Evolutionary conservation across 805 yeast species (phyloP).

Genomic region (Starmerella bombi): DNA sequence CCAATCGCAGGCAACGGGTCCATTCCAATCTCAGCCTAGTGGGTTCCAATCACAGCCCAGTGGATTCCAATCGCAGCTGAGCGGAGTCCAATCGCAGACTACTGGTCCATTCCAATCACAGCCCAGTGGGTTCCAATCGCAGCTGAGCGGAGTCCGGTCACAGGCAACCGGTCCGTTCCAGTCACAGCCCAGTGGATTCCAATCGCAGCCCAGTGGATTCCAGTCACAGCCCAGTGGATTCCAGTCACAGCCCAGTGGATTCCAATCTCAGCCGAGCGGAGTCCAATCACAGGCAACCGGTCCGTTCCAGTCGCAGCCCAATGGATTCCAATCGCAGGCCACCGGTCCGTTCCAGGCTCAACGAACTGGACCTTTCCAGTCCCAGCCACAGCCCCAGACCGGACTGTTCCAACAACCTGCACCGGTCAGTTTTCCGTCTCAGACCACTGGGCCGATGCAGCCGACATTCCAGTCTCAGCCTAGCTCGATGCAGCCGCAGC

Average conservation of each 20-base stretch:
- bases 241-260: slow-evolving; percentile 21
- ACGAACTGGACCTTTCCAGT: slow-evolving; percentile 15
- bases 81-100: slow-evolving; percentile 22
- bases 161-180: slow-evolving; percentile 16
- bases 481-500: slow-evolving; percentile 11
- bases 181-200: slow-evolving; percentile 5
- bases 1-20: slow-evolving; percentile 13
- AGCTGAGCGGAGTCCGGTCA: slow-evolving; percentile 7
- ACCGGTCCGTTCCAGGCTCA: slow-evolving; percentile 20
- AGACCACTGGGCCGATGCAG: background rate
- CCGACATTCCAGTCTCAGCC: slow-evolving; percentile 5
- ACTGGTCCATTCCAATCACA: slow-evolving; percentile 19
- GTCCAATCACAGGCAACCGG: slow-evolving; percentile 10
- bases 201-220: slow-evolving; percentile 7
- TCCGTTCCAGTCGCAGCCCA: slow-evolving; percentile 2
- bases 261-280: slow-evolving; percentile 6
- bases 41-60: no score
- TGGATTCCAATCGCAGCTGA: slow-evolving; percentile 9
- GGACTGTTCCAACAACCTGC: slow-evolving; percentile 9
- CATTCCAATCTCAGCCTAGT: slow-evolving; percentile 12
- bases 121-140: slow-evolving; percentile 20
- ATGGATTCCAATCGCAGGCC: slow-evolving; percentile 25
- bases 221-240: slow-evolving; percentile 5
- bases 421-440: background rate
- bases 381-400: slow-evolving; percentile 16